Evolutionary conservation across 2,329 filamentous ascomycete species (phyloP).

Genomic region (Aureobasidium sp.): DNA sequence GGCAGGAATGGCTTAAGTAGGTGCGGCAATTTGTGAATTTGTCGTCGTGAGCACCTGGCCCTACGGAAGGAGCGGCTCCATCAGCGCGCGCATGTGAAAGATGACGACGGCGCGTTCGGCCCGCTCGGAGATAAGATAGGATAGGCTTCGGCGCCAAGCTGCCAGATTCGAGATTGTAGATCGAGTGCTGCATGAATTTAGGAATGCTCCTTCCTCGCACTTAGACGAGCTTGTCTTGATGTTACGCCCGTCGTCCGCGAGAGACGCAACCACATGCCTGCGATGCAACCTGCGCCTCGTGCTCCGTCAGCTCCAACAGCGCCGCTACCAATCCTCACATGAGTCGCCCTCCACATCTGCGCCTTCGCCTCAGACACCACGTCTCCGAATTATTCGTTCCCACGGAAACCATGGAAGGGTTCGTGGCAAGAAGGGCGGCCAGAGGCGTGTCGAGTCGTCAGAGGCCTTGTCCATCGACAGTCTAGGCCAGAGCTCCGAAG

Average conservation of each 20-base stretch:
- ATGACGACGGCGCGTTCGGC: not conserved
- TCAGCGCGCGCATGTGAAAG: not conserved
- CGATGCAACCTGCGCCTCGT: conserved; percentile 17
- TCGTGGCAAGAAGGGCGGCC: conserved; percentile 13
- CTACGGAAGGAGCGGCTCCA: not conserved
- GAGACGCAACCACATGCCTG: conserved; percentile 17
- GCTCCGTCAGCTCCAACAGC: conserved; percentile 6
- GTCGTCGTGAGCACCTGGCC: not conserved
- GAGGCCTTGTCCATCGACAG: conserved; percentile 16
- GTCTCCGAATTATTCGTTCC: not conserved
- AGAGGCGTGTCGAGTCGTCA: conserved; percentile 9
- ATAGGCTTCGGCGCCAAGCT: not conserved
- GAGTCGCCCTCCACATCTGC: not conserved
- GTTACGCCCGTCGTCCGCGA: conserved; percentile 11
- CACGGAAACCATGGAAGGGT: not conserved
- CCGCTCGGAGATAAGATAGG: not conserved
- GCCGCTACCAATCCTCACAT: conserved; percentile 6
- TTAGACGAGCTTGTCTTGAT: conserved; percentile 7
- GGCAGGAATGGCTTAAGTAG: not conserved
- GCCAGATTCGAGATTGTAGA: not conserved
- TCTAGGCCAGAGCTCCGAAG: conserved; percentile 15
- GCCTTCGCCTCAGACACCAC: not conserved
- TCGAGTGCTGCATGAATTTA: not conserved
- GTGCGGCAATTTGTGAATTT: not conserved
- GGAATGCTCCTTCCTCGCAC: not conserved